Conservation (phyloP, 352 stramenopile genomes). For the Thalassiosira oceanica region DNA sequence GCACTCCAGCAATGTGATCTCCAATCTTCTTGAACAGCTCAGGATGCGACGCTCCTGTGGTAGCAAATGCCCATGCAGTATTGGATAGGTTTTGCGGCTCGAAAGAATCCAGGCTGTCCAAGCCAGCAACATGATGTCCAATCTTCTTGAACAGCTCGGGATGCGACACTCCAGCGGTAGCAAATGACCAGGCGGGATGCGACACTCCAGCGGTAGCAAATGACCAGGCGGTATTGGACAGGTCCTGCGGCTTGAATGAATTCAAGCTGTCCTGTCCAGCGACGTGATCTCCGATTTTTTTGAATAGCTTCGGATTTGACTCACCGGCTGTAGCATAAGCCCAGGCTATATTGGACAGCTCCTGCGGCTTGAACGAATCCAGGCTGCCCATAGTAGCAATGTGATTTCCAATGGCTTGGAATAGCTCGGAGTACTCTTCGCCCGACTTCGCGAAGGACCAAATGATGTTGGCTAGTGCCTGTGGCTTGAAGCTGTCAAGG, state of each 20-base stretch:
- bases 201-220: too few species aligned
- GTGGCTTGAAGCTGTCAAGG: conserved; percentile 4
- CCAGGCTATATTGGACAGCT: conserved; percentile 12
- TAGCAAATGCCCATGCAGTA: conserved; percentile 33
- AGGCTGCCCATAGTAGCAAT: neutral
- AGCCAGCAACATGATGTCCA: neutral
- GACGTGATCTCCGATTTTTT: neutral
- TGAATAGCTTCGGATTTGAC: conserved; percentile 6
- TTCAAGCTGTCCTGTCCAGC: neutral
- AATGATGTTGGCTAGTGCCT: conserved; percentile 3
- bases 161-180: neutral
- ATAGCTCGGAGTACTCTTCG: neutral
- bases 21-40: too few species aligned
- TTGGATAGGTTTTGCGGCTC: conserved; percentile 15
- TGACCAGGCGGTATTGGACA: too few species aligned
- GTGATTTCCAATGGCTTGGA: neutral
- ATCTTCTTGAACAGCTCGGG: neutral
- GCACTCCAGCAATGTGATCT: too few species aligned
- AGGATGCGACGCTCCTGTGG: too few species aligned
- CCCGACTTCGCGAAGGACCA: conserved; percentile 8
- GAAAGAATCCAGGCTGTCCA: neutral
- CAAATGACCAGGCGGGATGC: conserved; percentile 12
- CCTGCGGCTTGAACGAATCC: conserved; percentile 5
- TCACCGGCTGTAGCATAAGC: neutral
- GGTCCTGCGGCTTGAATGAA: conserved; percentile 2